Base-by-base conservation (phyloP, 2,329 filamentous ascomycete genomes). In the Trichophyton verrucosum region DNA sequence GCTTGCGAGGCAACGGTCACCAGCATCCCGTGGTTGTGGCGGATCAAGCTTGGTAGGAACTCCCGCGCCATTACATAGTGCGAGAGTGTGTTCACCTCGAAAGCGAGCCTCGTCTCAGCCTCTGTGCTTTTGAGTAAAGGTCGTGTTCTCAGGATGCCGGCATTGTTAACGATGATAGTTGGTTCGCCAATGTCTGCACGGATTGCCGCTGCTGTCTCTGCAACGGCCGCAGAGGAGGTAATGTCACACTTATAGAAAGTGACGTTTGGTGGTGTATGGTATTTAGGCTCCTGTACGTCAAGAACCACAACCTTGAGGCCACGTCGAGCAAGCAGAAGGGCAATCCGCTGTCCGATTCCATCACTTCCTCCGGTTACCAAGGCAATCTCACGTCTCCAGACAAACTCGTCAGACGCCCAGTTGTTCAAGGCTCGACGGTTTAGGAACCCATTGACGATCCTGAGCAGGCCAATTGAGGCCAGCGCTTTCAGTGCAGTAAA, bases 281-380 rank as follows among this genome's bases (percentile, higher is more conserved):
- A 66, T 58, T 78, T 81, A 72, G 85, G 73, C 3, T 79, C 78
- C 66, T 86, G 83, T 38, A 89, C 79, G 73, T 92, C 88, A 40
- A 91, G 71, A 1, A 91, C 84, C 0, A 85, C 85, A 38, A 91
- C 85, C 65, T 82, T 87, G 65, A 88, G 77, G 0, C 81, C 82
- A 63, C 75, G 76, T 69, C 85, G 81, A 0, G 83, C 84, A n/a
- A 94, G 76, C 59, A 86, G 71, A 64, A 80, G 78, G 13, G 87
- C 86, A 2, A 89, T 79, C 42, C 80, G 75, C 20, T 80, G 82
- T 13, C 88, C 88, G 67, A 92, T 90, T 0, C 88, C 88, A 61
- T 83, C 82, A 47, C 85, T 84, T 6, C 88, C 88, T 6, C 89
- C 88, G 0, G 88, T 91, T 20, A 91, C 79, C 49, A 91, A 76